phyloP scores from a whole-genome alignment of 1,139 yeast genomes.

The Debaryomyces udenii region DNA sequence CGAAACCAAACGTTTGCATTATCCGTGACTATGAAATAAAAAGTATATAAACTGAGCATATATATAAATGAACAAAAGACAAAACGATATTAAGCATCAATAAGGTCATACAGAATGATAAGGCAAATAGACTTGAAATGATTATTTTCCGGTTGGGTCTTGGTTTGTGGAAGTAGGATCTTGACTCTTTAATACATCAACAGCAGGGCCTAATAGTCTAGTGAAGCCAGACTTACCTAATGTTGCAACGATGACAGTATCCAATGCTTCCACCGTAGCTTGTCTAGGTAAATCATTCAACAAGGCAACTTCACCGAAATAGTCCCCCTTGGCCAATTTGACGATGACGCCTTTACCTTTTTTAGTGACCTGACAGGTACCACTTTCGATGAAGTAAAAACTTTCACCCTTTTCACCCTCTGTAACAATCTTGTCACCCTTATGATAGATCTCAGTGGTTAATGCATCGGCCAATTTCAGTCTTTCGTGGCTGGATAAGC shows the following conservation, averaged over 20 bases:
- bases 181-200: conserved; percentile 72
- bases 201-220: conserved; percentile 91
- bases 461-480: conserved; percentile 94
- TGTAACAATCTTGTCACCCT: conserved; percentile 74
- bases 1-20: conserved; percentile 7
- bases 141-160: background rate
- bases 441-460: conserved; percentile 70
- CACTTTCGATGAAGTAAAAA: conserved; percentile 87
- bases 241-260: conserved; percentile 82
- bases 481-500: conserved; percentile 79
- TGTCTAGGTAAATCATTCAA: conserved; percentile 91
- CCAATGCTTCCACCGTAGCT: conserved; percentile 84
- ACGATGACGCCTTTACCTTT: conserved; percentile 62
- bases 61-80: background rate
- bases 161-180: conserved; percentile 60
- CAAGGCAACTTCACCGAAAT: conserved; percentile 95
- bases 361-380: conserved; percentile 75
- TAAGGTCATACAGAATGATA: conserved; percentile 7
- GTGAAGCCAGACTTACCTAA: conserved; percentile 92
- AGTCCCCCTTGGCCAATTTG: conserved; percentile 76
- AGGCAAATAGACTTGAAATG: background rate
- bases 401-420: conserved; percentile 94
- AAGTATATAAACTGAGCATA: conserved; percentile 4
- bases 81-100: conserved; percentile 3
- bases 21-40: conserved; percentile 7